These are phyloP conservation scores for Cynara cardunculus DNA, from an alignment of 129 eudicot species.

Conservation along the genomic window DNA sequence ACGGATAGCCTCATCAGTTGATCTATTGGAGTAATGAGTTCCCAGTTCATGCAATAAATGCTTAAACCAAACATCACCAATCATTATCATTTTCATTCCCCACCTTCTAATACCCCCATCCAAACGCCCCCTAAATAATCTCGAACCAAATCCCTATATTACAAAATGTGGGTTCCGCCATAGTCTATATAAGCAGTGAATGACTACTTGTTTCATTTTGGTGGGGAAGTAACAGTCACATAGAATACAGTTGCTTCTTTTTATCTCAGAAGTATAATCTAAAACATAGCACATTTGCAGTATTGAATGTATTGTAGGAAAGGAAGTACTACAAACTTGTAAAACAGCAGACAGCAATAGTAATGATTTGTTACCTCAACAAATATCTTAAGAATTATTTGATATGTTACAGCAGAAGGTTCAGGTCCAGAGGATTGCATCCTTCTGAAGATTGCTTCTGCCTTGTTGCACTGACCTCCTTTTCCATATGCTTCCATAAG, in stretches of 20 bases:
- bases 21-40: background rate
- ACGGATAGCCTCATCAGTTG: background rate
- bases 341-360: background rate
- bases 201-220: background rate
- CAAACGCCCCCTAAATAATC: background rate
- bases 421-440: conserved; percentile 95
- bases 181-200: background rate
- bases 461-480: conserved; percentile 76
- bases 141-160: background rate
- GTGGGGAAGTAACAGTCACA: background rate
- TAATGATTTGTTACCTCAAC: conserved; percentile 54
- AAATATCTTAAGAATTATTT: conserved; percentile 82
- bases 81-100: background rate
- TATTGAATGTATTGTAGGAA: background rate
- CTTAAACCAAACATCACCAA: background rate
- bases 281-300: background rate
- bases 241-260: background rate
- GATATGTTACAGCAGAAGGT: conserved; percentile 93
- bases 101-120: background rate
- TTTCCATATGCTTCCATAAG: conserved; percentile 97
- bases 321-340: background rate
- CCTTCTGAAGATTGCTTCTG: conserved; percentile 83
- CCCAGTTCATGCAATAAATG: background rate
- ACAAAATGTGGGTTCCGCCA: background rate
- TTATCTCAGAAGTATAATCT: background rate